Percentiles rank a stretch among this genome's conserved stretches.
These are phyloP conservation scores for Rhizophora apiculata DNA, from an alignment of 345 rosid genomes.

Conservation along the genomic window DNA sequence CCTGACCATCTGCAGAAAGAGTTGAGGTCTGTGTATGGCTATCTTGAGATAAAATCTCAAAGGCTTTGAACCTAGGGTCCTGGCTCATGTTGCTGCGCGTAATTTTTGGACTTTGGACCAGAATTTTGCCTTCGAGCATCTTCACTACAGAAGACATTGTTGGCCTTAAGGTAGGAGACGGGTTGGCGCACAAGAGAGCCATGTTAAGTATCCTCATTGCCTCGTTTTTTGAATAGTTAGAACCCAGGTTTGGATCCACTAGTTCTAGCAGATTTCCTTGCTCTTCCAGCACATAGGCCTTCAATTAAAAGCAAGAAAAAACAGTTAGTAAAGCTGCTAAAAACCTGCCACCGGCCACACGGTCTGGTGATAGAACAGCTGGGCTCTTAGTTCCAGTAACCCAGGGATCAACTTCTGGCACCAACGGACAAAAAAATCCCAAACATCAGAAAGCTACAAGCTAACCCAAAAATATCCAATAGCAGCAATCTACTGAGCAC, in stretches of 20 bases:
- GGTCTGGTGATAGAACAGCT: too few relatives aligned
- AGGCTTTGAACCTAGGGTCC: slow-evolving; percentile 76
- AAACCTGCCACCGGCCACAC: too few relatives aligned
- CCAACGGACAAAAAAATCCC: too few relatives aligned
- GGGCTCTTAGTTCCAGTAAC: too few relatives aligned
- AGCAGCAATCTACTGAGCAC: too few relatives aligned
- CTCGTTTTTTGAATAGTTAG: slow-evolving; percentile 48
- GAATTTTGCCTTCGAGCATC: slow-evolving; percentile 72
- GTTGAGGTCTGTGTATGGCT: slow-evolving; percentile 49
- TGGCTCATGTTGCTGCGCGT: slow-evolving; percentile 43
- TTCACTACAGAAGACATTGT: slow-evolving; percentile 77
- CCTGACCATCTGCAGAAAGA: slow-evolving; percentile 39
- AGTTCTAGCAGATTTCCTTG: slow-evolving; percentile 86
- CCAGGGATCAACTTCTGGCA: too few relatives aligned
- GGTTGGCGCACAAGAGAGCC: slow-evolving; percentile 79
- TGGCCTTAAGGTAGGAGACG: slow-evolving; percentile 86
- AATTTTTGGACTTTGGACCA: slow-evolving; percentile 68
- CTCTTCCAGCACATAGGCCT: slow-evolving; percentile 94
- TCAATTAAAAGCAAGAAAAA: slow-evolving; percentile 8
- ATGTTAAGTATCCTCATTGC: slow-evolving; percentile 65
- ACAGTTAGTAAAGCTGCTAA: too few relatives aligned
- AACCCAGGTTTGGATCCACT: slow-evolving; percentile 68
- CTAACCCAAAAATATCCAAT: too few relatives aligned
- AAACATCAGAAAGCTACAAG: too few relatives aligned
- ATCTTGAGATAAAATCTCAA: slow-evolving; percentile 61